Evolutionary conservation across 345 rosid genomes (phyloP).

Genomic region (Eucalyptus tenuipes): DNA sequence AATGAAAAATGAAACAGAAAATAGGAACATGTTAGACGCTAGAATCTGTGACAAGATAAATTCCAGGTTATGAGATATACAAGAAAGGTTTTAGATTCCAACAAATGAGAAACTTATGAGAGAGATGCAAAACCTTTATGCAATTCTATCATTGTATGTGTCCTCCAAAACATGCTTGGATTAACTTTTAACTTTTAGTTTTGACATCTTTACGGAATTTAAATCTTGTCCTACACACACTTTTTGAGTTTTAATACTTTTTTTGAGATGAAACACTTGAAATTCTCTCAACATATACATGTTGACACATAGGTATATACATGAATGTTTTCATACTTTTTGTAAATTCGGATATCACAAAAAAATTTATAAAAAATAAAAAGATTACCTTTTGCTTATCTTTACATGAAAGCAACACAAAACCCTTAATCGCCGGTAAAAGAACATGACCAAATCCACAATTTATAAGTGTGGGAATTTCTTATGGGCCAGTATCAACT

Average conservation of each 20-base stretch:
- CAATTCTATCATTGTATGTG: background rate
- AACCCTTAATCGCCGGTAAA: background rate
- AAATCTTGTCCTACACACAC: background rate
- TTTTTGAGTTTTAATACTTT: background rate
- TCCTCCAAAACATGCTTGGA: background rate
- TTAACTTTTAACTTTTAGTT: background rate
- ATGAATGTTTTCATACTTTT: background rate
- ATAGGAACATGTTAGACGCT: accelerated
- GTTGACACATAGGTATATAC: background rate
- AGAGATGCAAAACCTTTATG: background rate
- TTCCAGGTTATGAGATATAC: accelerated
- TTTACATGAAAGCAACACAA: background rate
- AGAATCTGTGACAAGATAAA: accelerated
- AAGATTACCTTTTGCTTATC: background rate
- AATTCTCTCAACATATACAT: background rate
- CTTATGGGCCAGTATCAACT: background rate
- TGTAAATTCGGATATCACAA: background rate
- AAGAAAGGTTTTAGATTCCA: accelerated
- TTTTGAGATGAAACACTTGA: background rate
- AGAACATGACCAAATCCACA: background rate
- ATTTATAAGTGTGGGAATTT: background rate
- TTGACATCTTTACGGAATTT: background rate
- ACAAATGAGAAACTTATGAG: background rate
- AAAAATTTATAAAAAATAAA: background rate
- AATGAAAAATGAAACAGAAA: too few relatives aligned